Evolutionary conservation across 179 eudicot genomes (phyloP), one percentile per base, ranked within the genome.

Genomic region (Beta lomatogona): DNA sequence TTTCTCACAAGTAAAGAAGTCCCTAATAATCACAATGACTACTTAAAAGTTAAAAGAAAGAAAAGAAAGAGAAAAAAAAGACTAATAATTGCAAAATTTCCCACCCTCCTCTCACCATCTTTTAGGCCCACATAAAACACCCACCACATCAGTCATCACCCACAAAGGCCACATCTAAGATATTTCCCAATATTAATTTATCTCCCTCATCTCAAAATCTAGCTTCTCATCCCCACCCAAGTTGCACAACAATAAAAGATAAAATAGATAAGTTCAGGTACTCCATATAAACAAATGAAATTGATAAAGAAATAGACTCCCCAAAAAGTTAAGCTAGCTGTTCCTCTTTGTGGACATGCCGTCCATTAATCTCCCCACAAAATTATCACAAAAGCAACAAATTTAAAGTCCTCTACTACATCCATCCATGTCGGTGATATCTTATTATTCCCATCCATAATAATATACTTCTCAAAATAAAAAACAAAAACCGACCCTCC

Each of bases 381-480:
- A 57, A 15, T 55, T 73, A 73, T 75, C 57, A 75, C 19, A 28
- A 25, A 15, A 69, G 25, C 46, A 36, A 54, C 44, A 58, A 36
- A 52, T 67, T 80, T 59, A 58, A 69, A 46, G 70, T 80, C 63
- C 75, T 15, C 53, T 53, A 54, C 52, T 57, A 59, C 85, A 67
- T 77, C 64, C 71, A 58, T 31, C 82, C 80, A 83, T 86, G 90
- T 88, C 90, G 90, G 90, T 88, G 90, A 86, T 82, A 81, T 81
- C 85, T 81, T 81, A 81, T 80, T 80, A 55, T 80, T 68, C 75
- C 77, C 36, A 64, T 52, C 31, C 25, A 60, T 19, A 55, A 11
- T 10, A 55, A 52, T 52, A 52, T 8, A 0, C 13, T 4, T 7
- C 9, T 52, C 13, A 8, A 8, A 52, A 52, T 8, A 1, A 11